These are phyloP conservation scores for Suillus lakei DNA, from an alignment of 768 basidiomycete species.

Conservation along the genomic window DNA sequence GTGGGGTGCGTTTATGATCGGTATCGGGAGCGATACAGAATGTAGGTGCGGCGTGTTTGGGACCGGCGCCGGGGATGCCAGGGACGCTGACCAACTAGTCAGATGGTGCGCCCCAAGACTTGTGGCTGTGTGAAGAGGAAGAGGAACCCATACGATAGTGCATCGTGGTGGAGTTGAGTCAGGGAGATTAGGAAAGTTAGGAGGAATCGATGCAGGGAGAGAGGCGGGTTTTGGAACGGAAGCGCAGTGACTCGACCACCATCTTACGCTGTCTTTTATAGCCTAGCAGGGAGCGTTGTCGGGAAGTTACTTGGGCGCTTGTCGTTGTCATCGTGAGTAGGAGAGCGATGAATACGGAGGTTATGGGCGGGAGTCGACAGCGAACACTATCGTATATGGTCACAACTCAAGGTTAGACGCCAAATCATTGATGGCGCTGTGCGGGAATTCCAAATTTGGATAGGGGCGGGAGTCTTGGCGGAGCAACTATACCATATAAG, in stretches of 20 bases:
- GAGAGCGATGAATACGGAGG: constrained; percentile 17
- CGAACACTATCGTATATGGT: constrained; percentile 25
- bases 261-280: constrained; percentile 31
- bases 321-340: constrained; percentile 6
- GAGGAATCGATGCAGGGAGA: not conserved
- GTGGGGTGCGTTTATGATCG: constrained; percentile 29
- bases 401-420: constrained; percentile 18
- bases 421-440: constrained; percentile 13
- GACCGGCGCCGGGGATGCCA: constrained; percentile 23
- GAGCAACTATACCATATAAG: constrained; percentile 13
- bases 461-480: constrained; percentile 24
- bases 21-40: constrained; percentile 19
- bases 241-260: constrained; percentile 22
- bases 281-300: constrained; percentile 20
- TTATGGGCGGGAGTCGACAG: constrained; percentile 28
- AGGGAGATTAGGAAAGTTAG: not conserved
- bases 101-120: constrained; percentile 23
- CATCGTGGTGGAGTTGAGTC: constrained; percentile 20
- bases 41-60: constrained; percentile 24
- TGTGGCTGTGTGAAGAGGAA: constrained; percentile 18
- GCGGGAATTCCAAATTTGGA: constrained; percentile 25
- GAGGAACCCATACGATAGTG: constrained; percentile 18
- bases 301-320: constrained; percentile 24
- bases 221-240: constrained; percentile 2
- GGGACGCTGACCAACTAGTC: constrained; percentile 16